Evolutionary conservation across 2,329 filamentous ascomycete genomes (phyloP).

Genomic region (Chaetomiaceae sp.): DNA sequence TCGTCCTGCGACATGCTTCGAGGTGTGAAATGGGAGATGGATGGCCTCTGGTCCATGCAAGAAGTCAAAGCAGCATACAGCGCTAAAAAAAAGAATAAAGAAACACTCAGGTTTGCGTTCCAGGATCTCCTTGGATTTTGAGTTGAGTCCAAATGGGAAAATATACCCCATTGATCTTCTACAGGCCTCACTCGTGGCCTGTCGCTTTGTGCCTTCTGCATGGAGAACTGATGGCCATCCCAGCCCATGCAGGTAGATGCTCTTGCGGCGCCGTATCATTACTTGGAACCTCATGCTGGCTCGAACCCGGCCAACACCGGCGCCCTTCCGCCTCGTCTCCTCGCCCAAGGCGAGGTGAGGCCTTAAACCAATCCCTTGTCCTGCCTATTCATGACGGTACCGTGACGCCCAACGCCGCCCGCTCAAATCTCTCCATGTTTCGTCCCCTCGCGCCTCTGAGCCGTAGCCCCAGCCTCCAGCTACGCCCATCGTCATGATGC

Average conservation of each 20-base stretch:
- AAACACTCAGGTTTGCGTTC: too few relatives aligned
- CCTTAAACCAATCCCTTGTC: neutral
- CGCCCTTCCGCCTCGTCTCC: neutral
- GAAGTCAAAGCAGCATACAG: too few relatives aligned
- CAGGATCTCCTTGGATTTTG: too few relatives aligned
- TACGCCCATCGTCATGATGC: conserved; percentile 40
- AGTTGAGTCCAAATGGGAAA: too few relatives aligned
- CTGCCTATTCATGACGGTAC: neutral
- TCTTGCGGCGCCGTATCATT: too few relatives aligned
- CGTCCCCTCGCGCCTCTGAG: neutral
- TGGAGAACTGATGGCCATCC: too few relatives aligned
- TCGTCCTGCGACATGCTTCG: neutral
- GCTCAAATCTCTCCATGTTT: neutral
- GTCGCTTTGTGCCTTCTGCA: too few relatives aligned
- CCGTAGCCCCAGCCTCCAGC: neutral
- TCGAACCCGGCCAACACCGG: neutral
- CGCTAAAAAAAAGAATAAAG: too few relatives aligned
- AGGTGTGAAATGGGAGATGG: neutral
- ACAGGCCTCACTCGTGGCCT: too few relatives aligned
- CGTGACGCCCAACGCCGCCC: neutral
- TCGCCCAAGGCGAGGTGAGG: neutral
- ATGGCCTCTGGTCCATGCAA: neutral
- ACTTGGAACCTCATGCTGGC: too few relatives aligned
- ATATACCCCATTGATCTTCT: too few relatives aligned
- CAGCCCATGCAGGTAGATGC: neutral